These are phyloP conservation scores for Copromyces sp. DNA, from an alignment of 495 filamentous ascomycete genomes.

Conservation along the genomic window DNA sequence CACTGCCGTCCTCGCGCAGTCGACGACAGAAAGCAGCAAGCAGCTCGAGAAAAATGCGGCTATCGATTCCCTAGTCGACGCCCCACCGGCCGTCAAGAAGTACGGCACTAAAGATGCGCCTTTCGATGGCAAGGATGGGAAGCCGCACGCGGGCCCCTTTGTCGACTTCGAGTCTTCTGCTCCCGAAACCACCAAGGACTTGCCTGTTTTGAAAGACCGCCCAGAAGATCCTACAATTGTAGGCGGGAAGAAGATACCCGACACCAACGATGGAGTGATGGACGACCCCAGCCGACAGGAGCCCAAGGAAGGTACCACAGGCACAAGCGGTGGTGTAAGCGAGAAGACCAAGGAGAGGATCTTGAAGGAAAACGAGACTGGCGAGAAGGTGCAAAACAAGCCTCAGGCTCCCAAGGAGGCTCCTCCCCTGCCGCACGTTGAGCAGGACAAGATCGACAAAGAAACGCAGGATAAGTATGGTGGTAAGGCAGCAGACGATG, in stretches of 20 bases:
- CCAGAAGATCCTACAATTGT: slow-evolving; percentile 35
- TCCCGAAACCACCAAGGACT: slow-evolving; percentile 31
- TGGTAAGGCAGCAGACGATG: slow-evolving; percentile 30
- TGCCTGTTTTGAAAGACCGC: slow-evolving; percentile 36
- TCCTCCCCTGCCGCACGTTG: slow-evolving; percentile 69
- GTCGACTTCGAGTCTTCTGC: slow-evolving; percentile 51
- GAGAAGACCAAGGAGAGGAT: slow-evolving; percentile 68
- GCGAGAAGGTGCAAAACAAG: slow-evolving; percentile 55
- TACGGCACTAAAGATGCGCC: slow-evolving; percentile 78
- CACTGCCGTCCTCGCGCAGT: slow-evolving; percentile 21
- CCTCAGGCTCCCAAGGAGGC: slow-evolving; percentile 78
- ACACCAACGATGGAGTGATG: slow-evolving; percentile 83
- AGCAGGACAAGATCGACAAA: slow-evolving; percentile 48
- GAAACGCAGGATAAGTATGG: slow-evolving; percentile 27
- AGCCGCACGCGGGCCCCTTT: slow-evolving; percentile 85
- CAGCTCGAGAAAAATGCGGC: slow-evolving; percentile 11
- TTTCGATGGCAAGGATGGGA: slow-evolving; percentile 91
- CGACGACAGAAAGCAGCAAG: slow-evolving; percentile 5
- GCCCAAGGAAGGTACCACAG: slow-evolving; percentile 76
- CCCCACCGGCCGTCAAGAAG: slow-evolving; percentile 21
- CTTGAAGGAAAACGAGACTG: slow-evolving; percentile 46
- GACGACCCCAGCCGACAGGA: slow-evolving; percentile 63
- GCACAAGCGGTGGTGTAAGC: slow-evolving; percentile 76
- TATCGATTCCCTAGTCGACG: slow-evolving; percentile 4
- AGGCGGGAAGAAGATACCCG: slow-evolving; percentile 62